Conservation (phyloP, 2,329 filamentous ascomycete genomes). For the Epichloe sylvatica region DNA sequence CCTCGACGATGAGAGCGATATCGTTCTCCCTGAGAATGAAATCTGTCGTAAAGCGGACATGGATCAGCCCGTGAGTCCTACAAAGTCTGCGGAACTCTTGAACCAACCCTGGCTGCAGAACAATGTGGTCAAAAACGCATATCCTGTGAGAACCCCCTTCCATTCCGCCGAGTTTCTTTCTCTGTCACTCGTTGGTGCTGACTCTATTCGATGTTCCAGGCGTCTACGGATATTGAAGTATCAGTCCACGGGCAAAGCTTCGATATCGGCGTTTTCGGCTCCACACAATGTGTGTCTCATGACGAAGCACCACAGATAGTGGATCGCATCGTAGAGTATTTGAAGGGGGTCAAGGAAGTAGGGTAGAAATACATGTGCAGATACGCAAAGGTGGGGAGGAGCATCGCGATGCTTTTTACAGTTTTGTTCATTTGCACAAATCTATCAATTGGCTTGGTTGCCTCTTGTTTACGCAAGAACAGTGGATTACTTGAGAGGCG, state of each 20-base stretch:
- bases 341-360: slow-evolving; percentile 3
- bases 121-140: slow-evolving; percentile 13
- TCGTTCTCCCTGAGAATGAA: neutral
- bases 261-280: slow-evolving; percentile 29
- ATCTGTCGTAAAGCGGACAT: neutral
- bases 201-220: slow-evolving; percentile 11
- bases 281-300: slow-evolving; percentile 13
- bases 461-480: too few relatives aligned
- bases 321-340: slow-evolving; percentile 10
- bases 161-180: neutral
- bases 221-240: slow-evolving; percentile 27
- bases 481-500: too few relatives aligned
- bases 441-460: too few relatives aligned
- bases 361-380: neutral
- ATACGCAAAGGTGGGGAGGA: too few relatives aligned
- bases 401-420: too few relatives aligned
- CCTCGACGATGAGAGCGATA: slow-evolving; percentile 14
- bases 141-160: slow-evolving; percentile 14
- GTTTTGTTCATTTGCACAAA: too few relatives aligned
- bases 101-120: slow-evolving; percentile 8
- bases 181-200: neutral
- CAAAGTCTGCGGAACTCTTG: neutral
- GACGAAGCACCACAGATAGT: slow-evolving; percentile 15
- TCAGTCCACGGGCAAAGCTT: slow-evolving; percentile 18
- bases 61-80: neutral